Base-by-base conservation (phyloP, 1,284 basidiomycete species). In the Peniophora sp. region DNA sequence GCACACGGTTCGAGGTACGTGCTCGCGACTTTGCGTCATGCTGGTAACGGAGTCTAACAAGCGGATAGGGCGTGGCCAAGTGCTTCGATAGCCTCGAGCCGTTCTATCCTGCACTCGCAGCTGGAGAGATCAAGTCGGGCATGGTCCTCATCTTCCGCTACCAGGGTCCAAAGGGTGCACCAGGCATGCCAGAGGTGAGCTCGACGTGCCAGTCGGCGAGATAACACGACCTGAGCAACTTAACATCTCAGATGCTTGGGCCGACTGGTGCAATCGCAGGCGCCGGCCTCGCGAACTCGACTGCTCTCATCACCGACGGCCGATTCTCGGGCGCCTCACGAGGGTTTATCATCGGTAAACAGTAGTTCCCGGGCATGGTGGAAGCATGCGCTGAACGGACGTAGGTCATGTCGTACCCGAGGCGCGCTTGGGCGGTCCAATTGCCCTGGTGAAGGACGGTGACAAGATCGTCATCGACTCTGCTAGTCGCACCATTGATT, bases 291-390 rank as follows among this genome's bases (percentile, higher is more conserved):
- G 87, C 92, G 38, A 81, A 86, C 54, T 88, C 89, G 49, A 95
- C 94, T 2, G 95, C 95, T 1, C 81, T 97, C 56, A 84, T 99
- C 59, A 99, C 96, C 0, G 96, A 99, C 66, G 96, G 96, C 45
- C 83, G 96, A 41, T 99, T 99, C 78, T 93, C 89, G 25, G 96
- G 95, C 50, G 89, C 77, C 2, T 78, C 77, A 3, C 70, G 75
- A 52, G 79, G 78, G 14, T 80, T 81, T 61, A 81, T 80, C 62
- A 81, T 80, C 53, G 86, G 83, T 81, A 52, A n/a, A n/a, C n/a
- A 57, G 64, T 59, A 9, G 20, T 25, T 41, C 24, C 41, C 22
- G 24, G 10, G 9, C 16, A 43, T 12, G 41, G 22, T 38, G 27
- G 17, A 34, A 2, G 49, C 27, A n/a, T 38, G 41, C 11, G 19